Evolutionary conservation across 352 stramenopile genomes (phyloP).

Genomic region (Pythium coloratum): DNA sequence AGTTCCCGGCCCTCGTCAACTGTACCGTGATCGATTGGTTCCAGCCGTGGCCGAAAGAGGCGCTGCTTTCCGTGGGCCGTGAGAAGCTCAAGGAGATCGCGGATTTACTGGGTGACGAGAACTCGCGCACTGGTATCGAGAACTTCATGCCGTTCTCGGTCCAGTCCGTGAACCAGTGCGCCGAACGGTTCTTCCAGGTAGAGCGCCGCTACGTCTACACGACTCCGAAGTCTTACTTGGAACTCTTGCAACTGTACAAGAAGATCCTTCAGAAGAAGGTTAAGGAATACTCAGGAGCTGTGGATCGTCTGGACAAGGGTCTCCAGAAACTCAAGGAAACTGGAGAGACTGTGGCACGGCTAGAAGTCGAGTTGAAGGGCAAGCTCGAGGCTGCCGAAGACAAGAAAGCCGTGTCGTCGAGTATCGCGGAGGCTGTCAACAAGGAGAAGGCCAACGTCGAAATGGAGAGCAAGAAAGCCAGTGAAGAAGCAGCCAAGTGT

Average conservation of each 20-base stretch:
- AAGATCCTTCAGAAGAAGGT: conserved; percentile 92
- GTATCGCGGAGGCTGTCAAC: conserved; percentile 94
- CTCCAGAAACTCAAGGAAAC: conserved; percentile 94
- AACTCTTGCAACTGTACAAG: conserved; percentile 94
- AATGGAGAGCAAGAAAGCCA: conserved; percentile 92
- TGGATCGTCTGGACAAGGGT: conserved; percentile 92
- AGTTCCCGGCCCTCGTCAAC: conserved; percentile 95
- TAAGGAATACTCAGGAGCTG: conserved; percentile 85
- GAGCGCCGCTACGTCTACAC: conserved; percentile 94
- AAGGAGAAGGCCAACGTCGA: conserved; percentile 96
- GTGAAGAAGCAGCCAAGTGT: conserved; percentile 92
- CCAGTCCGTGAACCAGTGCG: conserved; percentile 91
- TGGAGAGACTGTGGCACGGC: conserved; percentile 88
- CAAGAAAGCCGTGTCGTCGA: conserved; percentile 94
- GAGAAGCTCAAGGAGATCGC: conserved; percentile 86
- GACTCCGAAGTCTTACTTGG: conserved; percentile 95
- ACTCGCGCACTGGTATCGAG: conserved; percentile 87
- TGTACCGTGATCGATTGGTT: conserved; percentile 97
- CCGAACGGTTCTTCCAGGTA: conserved; percentile 87
- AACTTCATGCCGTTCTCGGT: conserved; percentile 97
- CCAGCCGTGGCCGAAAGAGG: conserved; percentile 93
- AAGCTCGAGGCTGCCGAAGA: conserved; percentile 95
- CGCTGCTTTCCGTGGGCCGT: conserved; percentile 89
- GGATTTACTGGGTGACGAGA: conserved; percentile 80
- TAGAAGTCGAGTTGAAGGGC: conserved; percentile 94